phyloP scores from a whole-genome alignment of 441 rosid genomes.

The Raphanus hybrid region DNA sequence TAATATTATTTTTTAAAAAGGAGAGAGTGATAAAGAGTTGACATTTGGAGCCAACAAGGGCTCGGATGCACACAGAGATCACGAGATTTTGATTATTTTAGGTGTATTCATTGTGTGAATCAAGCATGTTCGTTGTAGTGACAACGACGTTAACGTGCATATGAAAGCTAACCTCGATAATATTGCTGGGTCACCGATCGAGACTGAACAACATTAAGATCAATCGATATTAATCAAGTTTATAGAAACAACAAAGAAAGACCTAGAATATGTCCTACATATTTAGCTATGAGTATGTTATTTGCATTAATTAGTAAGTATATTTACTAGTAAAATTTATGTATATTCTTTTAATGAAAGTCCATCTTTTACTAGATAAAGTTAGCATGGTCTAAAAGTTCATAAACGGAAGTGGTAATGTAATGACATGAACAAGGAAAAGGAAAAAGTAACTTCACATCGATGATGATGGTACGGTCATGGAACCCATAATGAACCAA shows the following conservation, averaged over 20 bases:
- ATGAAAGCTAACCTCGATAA: constrained; percentile 12
- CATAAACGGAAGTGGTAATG: background rate
- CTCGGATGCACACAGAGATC: constrained; percentile 2
- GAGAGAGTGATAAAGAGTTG: constrained; percentile 18
- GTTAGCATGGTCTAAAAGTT: background rate
- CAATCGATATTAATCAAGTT: constrained; percentile 1
- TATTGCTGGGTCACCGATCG: constrained; percentile 4
- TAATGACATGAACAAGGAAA: background rate
- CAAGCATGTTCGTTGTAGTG: constrained; percentile 28
- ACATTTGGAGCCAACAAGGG: constrained; percentile 22
- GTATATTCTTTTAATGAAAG: background rate
- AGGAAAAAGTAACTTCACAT: constrained; percentile 11
- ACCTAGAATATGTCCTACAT: background rate
- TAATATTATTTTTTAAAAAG: background rate
- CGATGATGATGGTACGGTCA: constrained; percentile 20
- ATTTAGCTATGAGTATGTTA: background rate
- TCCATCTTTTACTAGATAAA: background rate
- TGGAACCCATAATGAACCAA: constrained; percentile 17
- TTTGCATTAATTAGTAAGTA: background rate
- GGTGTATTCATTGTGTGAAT: constrained; percentile 19
- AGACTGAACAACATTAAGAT: background rate
- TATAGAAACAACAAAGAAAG: background rate
- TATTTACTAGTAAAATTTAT: too few species aligned
- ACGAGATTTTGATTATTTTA: background rate
- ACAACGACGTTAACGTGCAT: constrained; percentile 22